Evolutionary conservation across 768 basidiomycete species (phyloP).

Genomic region (Leccinum ochraceum): DNA sequence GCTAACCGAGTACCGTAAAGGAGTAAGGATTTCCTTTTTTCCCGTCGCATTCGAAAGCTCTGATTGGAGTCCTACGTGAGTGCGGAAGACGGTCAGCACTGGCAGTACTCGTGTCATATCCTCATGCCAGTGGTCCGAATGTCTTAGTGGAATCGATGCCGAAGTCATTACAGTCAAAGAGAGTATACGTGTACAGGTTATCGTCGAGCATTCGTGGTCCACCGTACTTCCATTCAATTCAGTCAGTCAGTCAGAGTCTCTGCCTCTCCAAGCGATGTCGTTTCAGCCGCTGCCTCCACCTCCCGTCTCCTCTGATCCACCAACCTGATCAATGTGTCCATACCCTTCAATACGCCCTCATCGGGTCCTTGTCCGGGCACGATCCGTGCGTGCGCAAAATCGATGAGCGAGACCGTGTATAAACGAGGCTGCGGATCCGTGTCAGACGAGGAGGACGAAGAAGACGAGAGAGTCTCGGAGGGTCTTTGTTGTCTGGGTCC

Average conservation of each 20-base stretch:
- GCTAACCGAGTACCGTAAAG: too few relatives aligned
- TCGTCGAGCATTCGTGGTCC: not conserved
- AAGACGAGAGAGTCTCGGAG: conserved; percentile 23
- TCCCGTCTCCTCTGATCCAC: conserved; percentile 57
- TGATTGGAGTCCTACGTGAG: too few relatives aligned
- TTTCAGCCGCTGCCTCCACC: conserved; percentile 25
- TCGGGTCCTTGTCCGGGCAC: conserved; percentile 76
- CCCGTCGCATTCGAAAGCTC: too few relatives aligned
- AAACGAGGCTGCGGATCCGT: conserved; percentile 14
- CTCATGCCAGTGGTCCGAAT: too few relatives aligned
- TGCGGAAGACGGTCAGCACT: too few relatives aligned
- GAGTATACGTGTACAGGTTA: not conserved
- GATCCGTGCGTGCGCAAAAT: conserved; percentile 88
- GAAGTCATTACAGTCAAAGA: too few relatives aligned
- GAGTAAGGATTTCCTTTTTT: too few relatives aligned
- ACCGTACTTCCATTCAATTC: not conserved
- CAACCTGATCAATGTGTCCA: conserved; percentile 64
- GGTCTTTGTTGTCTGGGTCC: not conserved
- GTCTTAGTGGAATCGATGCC: not conserved
- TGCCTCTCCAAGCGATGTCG: not conserved
- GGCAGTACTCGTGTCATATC: too few relatives aligned
- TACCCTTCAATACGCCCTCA: conserved; percentile 70
- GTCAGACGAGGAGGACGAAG: conserved; percentile 44
- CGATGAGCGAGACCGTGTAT: conserved; percentile 78
- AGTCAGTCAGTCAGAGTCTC: not conserved